A percentile compares a stretch with the other conserved stretches of the same genome.
Evolutionary conservation across 1,284 basidiomycete species (phyloP).

Genomic region (Apiotrichum siamense): DNA sequence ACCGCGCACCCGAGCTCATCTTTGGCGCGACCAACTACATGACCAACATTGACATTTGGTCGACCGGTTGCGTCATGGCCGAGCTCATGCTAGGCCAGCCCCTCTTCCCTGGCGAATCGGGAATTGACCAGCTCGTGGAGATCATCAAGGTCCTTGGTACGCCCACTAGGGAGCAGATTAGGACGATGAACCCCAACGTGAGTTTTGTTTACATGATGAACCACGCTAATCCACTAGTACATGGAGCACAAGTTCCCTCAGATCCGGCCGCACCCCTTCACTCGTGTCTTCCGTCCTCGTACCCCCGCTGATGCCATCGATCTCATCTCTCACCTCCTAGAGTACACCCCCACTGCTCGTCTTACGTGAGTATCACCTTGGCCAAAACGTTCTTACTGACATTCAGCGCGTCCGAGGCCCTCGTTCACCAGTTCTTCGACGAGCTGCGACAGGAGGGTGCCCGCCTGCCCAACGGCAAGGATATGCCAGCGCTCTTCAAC

Average conservation of each 20-base stretch:
- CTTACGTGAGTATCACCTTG: constrained; percentile 51
- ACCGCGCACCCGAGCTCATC: constrained; percentile 97
- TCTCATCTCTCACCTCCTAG: constrained; percentile 86
- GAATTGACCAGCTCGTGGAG: constrained; percentile 99
- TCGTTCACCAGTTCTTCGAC: constrained; percentile 96
- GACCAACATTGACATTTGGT: constrained; percentile 99
- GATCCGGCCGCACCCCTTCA: constrained; percentile 95
- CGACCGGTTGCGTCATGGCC: constrained; percentile 99
- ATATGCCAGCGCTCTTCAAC: constrained; percentile 89
- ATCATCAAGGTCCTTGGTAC: constrained; percentile 99
- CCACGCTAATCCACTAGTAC: constrained; percentile 57
- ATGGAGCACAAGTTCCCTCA: constrained; percentile 99
- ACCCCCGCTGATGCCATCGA: constrained; percentile 95
- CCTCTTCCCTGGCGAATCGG: constrained; percentile 97
- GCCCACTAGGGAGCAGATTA: constrained; percentile 97
- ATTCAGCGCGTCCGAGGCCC: constrained; percentile 72
- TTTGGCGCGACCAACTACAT: constrained; percentile 99
- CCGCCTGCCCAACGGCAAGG: constrained; percentile 93
- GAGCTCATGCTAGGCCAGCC: constrained; percentile 99
- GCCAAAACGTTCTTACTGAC: not conserved
- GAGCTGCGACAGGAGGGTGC: constrained; percentile 84
- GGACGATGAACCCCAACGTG: constrained; percentile 98
- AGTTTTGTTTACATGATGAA: constrained; percentile 6
- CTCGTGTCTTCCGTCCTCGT: constrained; percentile 96
- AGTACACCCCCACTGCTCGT: constrained; percentile 92